These are phyloP conservation scores for Telfairia occidentalis DNA, from an alignment of 331 rosid genomes.

Conservation along the genomic window DNA sequence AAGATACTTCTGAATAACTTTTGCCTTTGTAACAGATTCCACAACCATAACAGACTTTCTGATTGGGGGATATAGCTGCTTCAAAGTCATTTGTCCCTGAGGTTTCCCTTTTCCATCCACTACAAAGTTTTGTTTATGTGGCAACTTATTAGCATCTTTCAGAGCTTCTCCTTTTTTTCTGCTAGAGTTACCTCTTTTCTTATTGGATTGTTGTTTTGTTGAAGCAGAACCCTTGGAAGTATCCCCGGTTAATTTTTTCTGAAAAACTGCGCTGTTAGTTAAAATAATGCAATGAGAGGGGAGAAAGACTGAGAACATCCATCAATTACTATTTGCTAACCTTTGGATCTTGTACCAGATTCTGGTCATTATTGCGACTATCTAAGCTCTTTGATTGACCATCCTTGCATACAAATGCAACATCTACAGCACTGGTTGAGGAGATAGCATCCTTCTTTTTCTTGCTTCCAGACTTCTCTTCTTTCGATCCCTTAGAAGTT, in stretches of 20 bases:
- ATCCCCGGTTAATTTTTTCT: conserved; percentile 27
- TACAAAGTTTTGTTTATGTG: conserved; percentile 20
- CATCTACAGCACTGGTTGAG: conserved; percentile 24
- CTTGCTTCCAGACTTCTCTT: conserved; percentile 36
- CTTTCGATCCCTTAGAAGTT: conserved; percentile 24
- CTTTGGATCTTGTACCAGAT: conserved; percentile 19
- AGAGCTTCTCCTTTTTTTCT: conserved; percentile 19
- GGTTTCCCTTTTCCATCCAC: conserved; percentile 24
- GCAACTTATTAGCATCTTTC: conserved; percentile 19
- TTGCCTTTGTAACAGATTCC: conserved; percentile 89
- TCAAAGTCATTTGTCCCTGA: conserved; percentile 22
- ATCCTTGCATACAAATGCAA: conserved; percentile 18
- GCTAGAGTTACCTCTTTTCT: conserved; percentile 34
- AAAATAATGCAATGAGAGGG: conserved; percentile 13
- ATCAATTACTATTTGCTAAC: conserved; percentile 21
- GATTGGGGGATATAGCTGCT: conserved; percentile 57
- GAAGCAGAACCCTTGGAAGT: conserved; percentile 27
- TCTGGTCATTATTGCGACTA: conserved; percentile 14
- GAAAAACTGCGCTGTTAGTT: conserved; percentile 38
- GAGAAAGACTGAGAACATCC: conserved; percentile 5
- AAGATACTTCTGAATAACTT: conserved; percentile 82
- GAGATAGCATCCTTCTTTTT: conserved; percentile 26
- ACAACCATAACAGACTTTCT: conserved; percentile 80
- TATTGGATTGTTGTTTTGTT: conserved; percentile 24
- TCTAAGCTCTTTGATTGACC: conserved; percentile 24